Evolutionary conservation across 306 rosid genomes (phyloP).

Genomic region (Luffa acutangula): DNA sequence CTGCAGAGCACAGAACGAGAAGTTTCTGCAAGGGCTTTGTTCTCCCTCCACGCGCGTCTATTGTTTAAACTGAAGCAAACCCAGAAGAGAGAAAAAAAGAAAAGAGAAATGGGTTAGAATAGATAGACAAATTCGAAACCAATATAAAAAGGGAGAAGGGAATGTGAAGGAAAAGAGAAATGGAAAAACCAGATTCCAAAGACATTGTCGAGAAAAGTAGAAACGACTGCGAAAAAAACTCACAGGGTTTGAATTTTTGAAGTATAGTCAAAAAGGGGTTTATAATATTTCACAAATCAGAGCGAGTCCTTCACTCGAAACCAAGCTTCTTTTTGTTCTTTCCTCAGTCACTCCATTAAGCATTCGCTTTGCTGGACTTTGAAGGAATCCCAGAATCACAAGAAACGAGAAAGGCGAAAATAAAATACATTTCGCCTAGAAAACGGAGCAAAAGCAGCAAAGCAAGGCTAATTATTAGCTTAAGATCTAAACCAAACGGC

Average conservation of each 20-base stretch:
- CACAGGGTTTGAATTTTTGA: constrained; percentile 33
- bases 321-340: constrained; percentile 40
- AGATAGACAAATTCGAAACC: constrained; percentile 13
- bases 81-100: constrained; percentile 15
- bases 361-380: constrained; percentile 24
- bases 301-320: constrained; percentile 21
- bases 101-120: neutral
- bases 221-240: constrained; percentile 41
- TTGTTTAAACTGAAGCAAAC: constrained; percentile 19
- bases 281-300: constrained; percentile 19
- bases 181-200: constrained; percentile 45
- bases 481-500: constrained; percentile 34
- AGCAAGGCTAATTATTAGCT: constrained; percentile 14
- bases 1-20: constrained; percentile 32
- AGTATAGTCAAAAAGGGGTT: constrained; percentile 26
- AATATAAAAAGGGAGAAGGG: constrained; percentile 14
- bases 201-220: constrained; percentile 61
- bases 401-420: neutral
- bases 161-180: constrained; percentile 14
- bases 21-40: constrained; percentile 29
- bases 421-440: neutral
- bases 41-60: constrained; percentile 11
- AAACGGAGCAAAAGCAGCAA: constrained; percentile 8
- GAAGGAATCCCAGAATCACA: constrained; percentile 17
- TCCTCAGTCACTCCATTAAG: constrained; percentile 15